Evolutionary conservation across 2,329 filamentous ascomycete species (phyloP), one percentile per base, ranked within the genome.

Genomic region (Rhexocercosporidium sp.): DNA sequence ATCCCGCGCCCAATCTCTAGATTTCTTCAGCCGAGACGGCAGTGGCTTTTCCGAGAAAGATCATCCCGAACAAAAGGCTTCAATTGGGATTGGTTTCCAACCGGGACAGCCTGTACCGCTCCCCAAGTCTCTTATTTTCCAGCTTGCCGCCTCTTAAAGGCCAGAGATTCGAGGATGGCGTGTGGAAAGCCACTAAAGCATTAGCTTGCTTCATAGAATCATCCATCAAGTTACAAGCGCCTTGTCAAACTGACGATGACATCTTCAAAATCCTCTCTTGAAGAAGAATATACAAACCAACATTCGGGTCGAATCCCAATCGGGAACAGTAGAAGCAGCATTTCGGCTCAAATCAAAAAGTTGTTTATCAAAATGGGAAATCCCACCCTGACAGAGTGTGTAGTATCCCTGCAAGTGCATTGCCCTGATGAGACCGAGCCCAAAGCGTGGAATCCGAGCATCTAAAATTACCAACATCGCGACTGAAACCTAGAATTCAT

Each of bases 11-110:
- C 54, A n/a, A 37, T 41, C 18, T 41, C 22, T 12, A 39, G 7
- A 3, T 57, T 20, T 25, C n/a, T 44, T 22, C 9, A 34, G 20
- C 20, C 14, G 34, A 57, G 20, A 57, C 34, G 54, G 31, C 34
- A 25, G 54, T 57, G 54, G 54, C 54, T 25, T 57, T 41, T 25
- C 54, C 54, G 54, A 57, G 34, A 41, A 57, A 11, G 54, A 57
- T 57, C 54, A 16, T 25, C 34, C 20, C 20, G 22, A 39, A 25
- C 29, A 56, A 27, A 11, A 39, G 12, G 25, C 49, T 31, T 53
- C 12, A 3, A 8, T 3, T 39, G 5, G 54, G 31, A 37, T 12
- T 39, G 37, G 16, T 18, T 57, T 27, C 34, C 54, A 25, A 7
- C 20, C 54, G 20, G 54, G 41, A 41, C 20, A 27, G 27, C 20